Percentiles rank a stretch among this genome's conserved stretches.
These are phyloP conservation scores for Adansonia digitata DNA, from an alignment of 345 rosid species.

Conservation along the genomic window DNA sequence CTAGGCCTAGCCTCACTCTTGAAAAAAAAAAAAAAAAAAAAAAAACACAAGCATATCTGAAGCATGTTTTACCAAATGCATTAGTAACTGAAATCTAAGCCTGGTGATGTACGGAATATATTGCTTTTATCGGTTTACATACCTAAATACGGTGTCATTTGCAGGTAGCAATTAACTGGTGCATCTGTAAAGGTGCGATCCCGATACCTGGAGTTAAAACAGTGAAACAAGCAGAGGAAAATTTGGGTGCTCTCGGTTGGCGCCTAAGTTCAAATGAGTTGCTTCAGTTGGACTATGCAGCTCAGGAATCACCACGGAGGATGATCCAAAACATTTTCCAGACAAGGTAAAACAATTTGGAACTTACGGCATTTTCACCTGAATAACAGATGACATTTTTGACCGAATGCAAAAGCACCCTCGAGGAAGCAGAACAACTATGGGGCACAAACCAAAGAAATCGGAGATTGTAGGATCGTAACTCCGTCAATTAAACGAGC, in stretches of 20 bases:
- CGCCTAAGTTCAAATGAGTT: constrained; percentile 56
- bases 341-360: constrained; percentile 34
- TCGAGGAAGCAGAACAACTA: background rate
- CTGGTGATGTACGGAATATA: background rate
- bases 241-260: constrained; percentile 87
- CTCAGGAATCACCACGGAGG: constrained; percentile 52
- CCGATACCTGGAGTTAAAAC: constrained; percentile 90
- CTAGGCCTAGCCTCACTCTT: too few relatives aligned
- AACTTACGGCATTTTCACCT: background rate
- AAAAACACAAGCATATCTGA: too few relatives aligned
- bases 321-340: constrained; percentile 92
- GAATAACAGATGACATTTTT: background rate
- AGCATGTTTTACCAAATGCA: background rate
- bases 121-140: background rate
- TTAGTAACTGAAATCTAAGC: background rate
- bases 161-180: constrained; percentile 93
- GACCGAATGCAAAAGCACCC: background rate
- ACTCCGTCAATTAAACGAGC: background rate
- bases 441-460: background rate
- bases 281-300: constrained; percentile 64
- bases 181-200: constrained; percentile 77
- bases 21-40: too few relatives aligned
- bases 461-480: background rate
- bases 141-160: background rate
- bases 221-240: constrained; percentile 66